These are phyloP conservation scores for Albugo candida DNA, from an alignment of 352 stramenopile genomes.

Conservation along the genomic window DNA sequence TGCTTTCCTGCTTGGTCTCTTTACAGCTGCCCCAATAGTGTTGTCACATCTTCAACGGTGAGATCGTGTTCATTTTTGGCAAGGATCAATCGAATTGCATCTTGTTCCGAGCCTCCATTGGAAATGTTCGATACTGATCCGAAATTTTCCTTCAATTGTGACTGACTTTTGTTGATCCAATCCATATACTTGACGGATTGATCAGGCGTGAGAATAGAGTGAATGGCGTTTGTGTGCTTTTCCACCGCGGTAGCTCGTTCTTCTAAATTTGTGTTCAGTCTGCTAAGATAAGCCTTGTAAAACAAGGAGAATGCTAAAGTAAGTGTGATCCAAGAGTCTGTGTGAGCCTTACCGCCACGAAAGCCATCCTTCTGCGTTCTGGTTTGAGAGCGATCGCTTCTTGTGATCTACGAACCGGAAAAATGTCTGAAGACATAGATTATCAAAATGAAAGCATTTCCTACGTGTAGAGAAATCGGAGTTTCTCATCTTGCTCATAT, in stretches of 20 bases:
- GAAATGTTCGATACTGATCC: constrained; percentile 29
- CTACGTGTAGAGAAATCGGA: constrained; percentile 76
- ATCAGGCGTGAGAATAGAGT: constrained; percentile 70
- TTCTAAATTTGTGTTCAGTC: constrained; percentile 68
- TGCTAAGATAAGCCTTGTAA: constrained; percentile 74
- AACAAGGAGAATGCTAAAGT: background rate
- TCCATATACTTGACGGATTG: constrained; percentile 67
- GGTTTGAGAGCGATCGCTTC: constrained; percentile 71
- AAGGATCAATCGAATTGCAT: constrained; percentile 51
- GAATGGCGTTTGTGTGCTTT: constrained; percentile 54
- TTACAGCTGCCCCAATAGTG: constrained; percentile 44
- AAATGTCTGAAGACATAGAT: background rate
- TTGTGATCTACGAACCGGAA: constrained; percentile 24
- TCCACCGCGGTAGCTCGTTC: constrained; percentile 61
- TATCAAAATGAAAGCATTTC: constrained; percentile 3
- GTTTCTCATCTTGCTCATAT: constrained; percentile 80
- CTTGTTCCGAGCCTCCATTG: constrained; percentile 22
- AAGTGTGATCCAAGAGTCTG: background rate
- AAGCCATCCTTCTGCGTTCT: constrained; percentile 54
- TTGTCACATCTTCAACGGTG: constrained; percentile 71
- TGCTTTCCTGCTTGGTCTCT: background rate
- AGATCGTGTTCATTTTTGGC: constrained; percentile 72
- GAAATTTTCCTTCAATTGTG: constrained; percentile 15
- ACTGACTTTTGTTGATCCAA: constrained; percentile 67
- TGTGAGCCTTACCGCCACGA: constrained; percentile 43